Evolutionary conservation across 139 green algal genomes (phyloP), one percentile per base, ranked within the genome.

Genomic region (Chlamydomonas sp.): DNA sequence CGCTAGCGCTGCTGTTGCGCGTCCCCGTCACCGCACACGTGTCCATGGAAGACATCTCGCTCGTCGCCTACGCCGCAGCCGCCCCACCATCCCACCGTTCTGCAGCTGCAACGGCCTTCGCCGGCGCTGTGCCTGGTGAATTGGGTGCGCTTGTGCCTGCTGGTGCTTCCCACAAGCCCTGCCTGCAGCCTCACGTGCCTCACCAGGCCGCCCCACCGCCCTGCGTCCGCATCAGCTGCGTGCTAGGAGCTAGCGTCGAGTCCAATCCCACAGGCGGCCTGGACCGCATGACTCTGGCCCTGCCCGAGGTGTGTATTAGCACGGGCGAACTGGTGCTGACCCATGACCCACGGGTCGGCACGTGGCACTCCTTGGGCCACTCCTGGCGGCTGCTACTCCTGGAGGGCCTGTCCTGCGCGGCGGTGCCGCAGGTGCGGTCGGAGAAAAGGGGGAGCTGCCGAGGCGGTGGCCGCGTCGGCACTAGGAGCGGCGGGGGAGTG

Each of bases 381-480:
- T 20, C 72, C 5, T 87, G 83, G 83, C 72, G 71, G 12, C 62
- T 87, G 62, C 31, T 63, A 62, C 73, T 87, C 73, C 73, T 87
- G 15, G 83, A 87, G 83, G 83, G 83, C 1, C 17, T 87, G 12
- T 87, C 83, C 14, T 87, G 83, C 73, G 83, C 83, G n/a, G 72
- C 73, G 8, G 83, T 87, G 62, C 83, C 83, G 62, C 83, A 87
- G 15, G 62, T 87, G n/a, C 82, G 66, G 14, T 5, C 2, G 15
- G 64, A 4, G 0, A 17, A 31, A 6, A 14, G 72, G 7, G n/a
- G 72, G 17, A 4, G 72, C n/a, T 4, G n/a, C 72, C 1, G 7
- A n/a, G 72, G n/a, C 71, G 71, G 71, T 20, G 20, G 71, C 20
- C 6, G 71, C 71, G 17, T 18, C 18, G n/a, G 68, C 68, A 49